Base-by-base conservation (phyloP, 164 flowering plant species). In the Chimonanthus praecox region DNA sequence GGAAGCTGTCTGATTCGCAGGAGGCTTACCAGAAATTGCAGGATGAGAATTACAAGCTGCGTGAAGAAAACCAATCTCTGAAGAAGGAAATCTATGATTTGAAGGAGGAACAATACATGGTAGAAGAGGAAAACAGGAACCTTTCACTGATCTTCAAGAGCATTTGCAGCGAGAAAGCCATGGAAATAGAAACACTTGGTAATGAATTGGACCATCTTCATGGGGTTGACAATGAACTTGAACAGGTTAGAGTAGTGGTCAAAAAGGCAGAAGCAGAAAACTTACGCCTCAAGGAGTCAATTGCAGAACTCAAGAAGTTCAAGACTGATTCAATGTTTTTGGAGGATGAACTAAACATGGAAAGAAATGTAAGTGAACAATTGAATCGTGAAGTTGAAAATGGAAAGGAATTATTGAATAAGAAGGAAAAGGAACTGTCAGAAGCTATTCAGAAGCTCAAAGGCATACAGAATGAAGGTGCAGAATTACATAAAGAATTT, bases 121-220 rank as follows among this genome's bases (percentile, higher is more conserved):
- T 88, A 71, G 94, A 87, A 77, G 88, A 83, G 81, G 85, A 92
- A 73, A 85, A 81, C 70, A 73, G 44, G 45, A 86, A 76, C 75
- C 85, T 87, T n/a, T 87, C 91, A 11, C 71, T 76, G 63, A 72
- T 90, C 73, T 87, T 82, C 47, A 78, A 85, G 83, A 80, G 81
- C 74, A 85, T 80, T 64, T 73, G 83, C 33, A 58, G 73, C 49
- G 96, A 94, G 77, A 92, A 86, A 75, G 75, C 77, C 44, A 44
- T 46, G 45, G 86, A 90, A 73, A 60, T 87, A 33, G 74, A 80
- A 69, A 73, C 51, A 20, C 80, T 90, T 49, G 61, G 71, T 70
- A 81, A 83, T 65, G 82, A 88, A 74, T 47, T 90, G 69, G 73
- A 74, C 71, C 47, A 43, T 64, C 87, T 87, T n/a, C 72, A 64